Percentiles rank a stretch among this genome's conserved stretches.
Evolutionary conservation across 495 filamentous ascomycete species (phyloP).

Genomic region (Gamarada debralockiae): DNA sequence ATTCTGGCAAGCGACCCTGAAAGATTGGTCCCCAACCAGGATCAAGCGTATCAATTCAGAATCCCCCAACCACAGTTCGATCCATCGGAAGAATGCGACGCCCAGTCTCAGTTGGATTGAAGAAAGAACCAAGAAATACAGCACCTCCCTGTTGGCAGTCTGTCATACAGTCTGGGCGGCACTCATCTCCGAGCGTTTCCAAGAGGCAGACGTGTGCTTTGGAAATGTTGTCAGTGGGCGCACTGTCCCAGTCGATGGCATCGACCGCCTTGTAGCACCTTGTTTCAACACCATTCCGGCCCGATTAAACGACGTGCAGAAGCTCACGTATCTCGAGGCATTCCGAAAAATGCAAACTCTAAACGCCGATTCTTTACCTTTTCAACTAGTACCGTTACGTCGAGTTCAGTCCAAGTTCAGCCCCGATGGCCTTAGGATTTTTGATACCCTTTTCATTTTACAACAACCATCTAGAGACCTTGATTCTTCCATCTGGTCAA

Average conservation of each 20-base stretch:
- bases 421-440: conserved; percentile 45
- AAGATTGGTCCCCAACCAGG: conserved; percentile 39
- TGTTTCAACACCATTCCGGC: conserved; percentile 87
- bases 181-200: conserved; percentile 47
- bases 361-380: conserved; percentile 53
- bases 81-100: conserved; percentile 12
- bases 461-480: conserved; percentile 52
- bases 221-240: conserved; percentile 77
- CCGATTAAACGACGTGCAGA: conserved; percentile 42
- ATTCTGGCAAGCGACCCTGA: conserved; percentile 59
- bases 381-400: conserved; percentile 68
- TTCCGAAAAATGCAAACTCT: conserved; percentile 47
- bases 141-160: conserved; percentile 57
- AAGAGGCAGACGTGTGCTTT: conserved; percentile 68
- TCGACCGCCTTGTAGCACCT: conserved; percentile 73
- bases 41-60: conserved; percentile 10
- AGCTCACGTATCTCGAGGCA: conserved; percentile 21
- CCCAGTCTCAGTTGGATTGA: conserved; percentile 42
- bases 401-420: conserved; percentile 48
- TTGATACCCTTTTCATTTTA: conserved; percentile 74
- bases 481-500: conserved; percentile 57
- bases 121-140: conserved; percentile 41
- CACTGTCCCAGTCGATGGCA: conserved; percentile 54
- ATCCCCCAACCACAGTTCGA: background rate
- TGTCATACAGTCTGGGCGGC: conserved; percentile 67